Conservation (phyloP, 257 asterid species). For the Fraxinus quadrangulata region DNA sequence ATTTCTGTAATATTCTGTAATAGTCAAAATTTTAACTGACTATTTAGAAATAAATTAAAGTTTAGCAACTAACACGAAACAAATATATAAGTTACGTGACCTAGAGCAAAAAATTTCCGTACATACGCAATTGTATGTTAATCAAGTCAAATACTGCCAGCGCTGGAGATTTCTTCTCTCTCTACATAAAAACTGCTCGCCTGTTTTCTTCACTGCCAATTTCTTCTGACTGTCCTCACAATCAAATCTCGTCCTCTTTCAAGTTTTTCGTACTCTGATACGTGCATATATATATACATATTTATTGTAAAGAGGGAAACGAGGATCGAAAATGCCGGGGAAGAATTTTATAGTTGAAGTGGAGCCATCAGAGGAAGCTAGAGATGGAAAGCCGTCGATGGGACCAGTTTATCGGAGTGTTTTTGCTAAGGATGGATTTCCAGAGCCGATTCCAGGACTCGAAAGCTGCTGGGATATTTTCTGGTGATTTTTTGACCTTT, state of each 20-base stretch:
- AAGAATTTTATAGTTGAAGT: conserved; percentile 53
- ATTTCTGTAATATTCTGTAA: not conserved
- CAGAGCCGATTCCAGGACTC: conserved; percentile 65
- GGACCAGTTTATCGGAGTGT: conserved; percentile 84
- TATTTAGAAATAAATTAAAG: not conserved
- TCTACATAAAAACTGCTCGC: not conserved
- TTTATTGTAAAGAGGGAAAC: conserved; percentile 2
- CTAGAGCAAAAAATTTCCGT: not conserved
- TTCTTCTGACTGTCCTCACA: not conserved
- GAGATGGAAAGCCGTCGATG: conserved; percentile 47
- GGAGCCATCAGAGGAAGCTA: conserved; percentile 75
- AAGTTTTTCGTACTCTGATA: not conserved
- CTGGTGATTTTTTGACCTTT: conserved; percentile 50
- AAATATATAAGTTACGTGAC: not conserved
- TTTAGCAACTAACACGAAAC: not conserved
- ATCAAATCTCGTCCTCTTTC: not conserved
- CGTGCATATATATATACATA: not conserved
- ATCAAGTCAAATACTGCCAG: conserved; percentile 12
- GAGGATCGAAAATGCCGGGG: conserved; percentile 44
- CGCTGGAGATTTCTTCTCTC: conserved; percentile 18
- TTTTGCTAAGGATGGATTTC: conserved; percentile 82
- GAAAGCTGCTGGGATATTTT: conserved; percentile 94
- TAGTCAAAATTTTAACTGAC: not conserved
- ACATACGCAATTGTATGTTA: not conserved
- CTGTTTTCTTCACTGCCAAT: not conserved